Conservation (phyloP, 2,329 filamentous ascomycete genomes). For the Cladosporium halotolerans region DNA sequence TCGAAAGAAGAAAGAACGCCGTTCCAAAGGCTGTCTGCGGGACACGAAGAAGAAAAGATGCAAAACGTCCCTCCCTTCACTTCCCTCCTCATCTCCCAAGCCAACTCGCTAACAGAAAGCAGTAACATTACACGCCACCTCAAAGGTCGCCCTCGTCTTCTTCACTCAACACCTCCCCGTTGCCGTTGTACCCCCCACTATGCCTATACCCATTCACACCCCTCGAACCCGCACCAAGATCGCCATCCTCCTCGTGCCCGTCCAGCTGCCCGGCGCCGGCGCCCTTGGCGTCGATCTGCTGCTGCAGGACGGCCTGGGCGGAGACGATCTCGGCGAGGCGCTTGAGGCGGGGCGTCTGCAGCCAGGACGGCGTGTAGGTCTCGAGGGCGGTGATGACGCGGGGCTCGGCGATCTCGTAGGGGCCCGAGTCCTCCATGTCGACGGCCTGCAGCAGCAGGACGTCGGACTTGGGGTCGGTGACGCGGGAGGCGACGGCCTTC, state of each 20-base stretch:
- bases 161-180: conserved; percentile 6
- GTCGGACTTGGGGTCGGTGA: conserved; percentile 91
- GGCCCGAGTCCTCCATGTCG: conserved; percentile 98
- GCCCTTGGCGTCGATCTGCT: conserved; percentile 19
- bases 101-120: no score
- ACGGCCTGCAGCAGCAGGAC: conserved; percentile 88
- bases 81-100: no score
- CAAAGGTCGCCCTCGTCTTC: conserved; percentile 2
- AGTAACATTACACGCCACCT: no score
- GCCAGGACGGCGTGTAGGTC: conserved; percentile 97
- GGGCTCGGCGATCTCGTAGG: conserved; percentile 96
- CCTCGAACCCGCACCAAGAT: neutral
- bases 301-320: conserved; percentile 86
- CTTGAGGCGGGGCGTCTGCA: conserved; percentile 92
- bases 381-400: conserved; percentile 92
- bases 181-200: conserved; percentile 1
- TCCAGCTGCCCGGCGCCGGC: conserved; percentile 1
- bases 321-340: conserved; percentile 97
- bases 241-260: conserved; percentile 6
- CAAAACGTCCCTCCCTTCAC: no score
- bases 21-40: no score
- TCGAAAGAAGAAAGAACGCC: no score
- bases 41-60: no score
- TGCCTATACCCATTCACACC: conserved; percentile 3
- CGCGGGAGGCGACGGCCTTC: conserved; percentile 95